Evolutionary conservation across 2,329 filamentous ascomycete species (phyloP).

Genomic region (Pseudogymnoascus sp.): DNA sequence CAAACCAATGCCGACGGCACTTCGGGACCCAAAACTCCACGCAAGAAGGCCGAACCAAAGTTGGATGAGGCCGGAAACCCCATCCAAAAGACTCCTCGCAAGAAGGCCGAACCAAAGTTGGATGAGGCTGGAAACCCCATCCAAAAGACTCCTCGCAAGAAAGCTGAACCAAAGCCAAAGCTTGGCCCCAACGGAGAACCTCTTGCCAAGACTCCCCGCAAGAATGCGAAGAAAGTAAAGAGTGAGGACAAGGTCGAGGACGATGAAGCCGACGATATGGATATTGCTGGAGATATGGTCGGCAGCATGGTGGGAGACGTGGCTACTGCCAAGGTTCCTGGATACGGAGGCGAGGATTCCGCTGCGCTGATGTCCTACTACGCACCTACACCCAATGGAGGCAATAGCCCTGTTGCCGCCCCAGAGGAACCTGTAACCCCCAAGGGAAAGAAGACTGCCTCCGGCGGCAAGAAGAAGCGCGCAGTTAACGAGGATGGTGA

Average conservation of each 20-base stretch:
- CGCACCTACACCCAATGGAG: not conserved
- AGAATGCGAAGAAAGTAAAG: not conserved
- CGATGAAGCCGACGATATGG: not conserved
- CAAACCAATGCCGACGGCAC: not conserved
- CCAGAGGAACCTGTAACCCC: not conserved
- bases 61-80: not conserved
- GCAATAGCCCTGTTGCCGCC: not conserved
- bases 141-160: not conserved
- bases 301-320: not conserved
- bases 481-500: not conserved
- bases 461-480: not conserved
- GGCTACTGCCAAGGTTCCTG: not conserved
- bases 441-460: not conserved
- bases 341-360: not conserved
- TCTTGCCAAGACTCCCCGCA: not conserved
- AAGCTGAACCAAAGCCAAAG: not conserved
- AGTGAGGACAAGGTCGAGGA: not conserved
- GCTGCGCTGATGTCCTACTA: not conserved
- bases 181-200: not conserved
- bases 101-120: not conserved
- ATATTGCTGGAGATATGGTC: not conserved
- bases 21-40: not conserved
- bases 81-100: not conserved
- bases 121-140: not conserved
- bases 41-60: not conserved